Base-by-base conservation (phyloP, 2,329 filamentous ascomycete genomes). In the Davidsoniella eucalypti region DNA sequence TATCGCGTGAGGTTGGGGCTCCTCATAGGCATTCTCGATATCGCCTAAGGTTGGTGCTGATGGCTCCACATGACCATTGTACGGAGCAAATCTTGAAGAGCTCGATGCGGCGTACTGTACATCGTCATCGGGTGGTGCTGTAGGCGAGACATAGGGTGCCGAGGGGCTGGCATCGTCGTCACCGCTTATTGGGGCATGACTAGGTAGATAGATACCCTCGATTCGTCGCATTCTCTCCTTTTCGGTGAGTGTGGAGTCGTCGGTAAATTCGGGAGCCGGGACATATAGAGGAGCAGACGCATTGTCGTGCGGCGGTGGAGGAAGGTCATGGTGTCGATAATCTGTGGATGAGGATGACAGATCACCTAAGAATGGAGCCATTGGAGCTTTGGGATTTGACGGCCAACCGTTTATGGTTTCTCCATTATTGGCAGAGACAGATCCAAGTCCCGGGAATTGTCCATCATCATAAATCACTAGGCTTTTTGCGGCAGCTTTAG, bases 171-270 rank as follows among this genome's bases (percentile, higher is more conserved):
- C 57, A 7, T 54, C 57, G 1, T 21, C 17, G 2, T 16, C 50
- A 29, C 49, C 38, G 9, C 52, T 36, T 12, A 52, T 55, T 25
- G 52, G 69, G 10, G 83, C 88, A 58, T 80, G 80, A 59, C 87
- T 94, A 2, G 90, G 90, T 18, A 95, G 65, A 4, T 95, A 67
- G 44, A 80, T 75, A 56, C 82, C 75, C 65, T 95, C 88, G 39
- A 86, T 87, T 52, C 77, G 76, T 44, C 81, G 76, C 52, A 92
- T 66, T 45, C 81, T 79, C 53, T 93, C 82, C 63, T 95, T 95
- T 55, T 96, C 92, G 10, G 82, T 78, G 29, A 87, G 66, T 4
- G 68, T 71, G 53, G 75, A 74, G 50, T 86, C 78, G 10, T 73
- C 66, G 9, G 70, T 67, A 16, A 80, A 57, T 26, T 74, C 67